Evolutionary conservation across 2,329 filamentous ascomycete genomes (phyloP).

Genomic region (Ophidiomyces ophidiicola): DNA sequence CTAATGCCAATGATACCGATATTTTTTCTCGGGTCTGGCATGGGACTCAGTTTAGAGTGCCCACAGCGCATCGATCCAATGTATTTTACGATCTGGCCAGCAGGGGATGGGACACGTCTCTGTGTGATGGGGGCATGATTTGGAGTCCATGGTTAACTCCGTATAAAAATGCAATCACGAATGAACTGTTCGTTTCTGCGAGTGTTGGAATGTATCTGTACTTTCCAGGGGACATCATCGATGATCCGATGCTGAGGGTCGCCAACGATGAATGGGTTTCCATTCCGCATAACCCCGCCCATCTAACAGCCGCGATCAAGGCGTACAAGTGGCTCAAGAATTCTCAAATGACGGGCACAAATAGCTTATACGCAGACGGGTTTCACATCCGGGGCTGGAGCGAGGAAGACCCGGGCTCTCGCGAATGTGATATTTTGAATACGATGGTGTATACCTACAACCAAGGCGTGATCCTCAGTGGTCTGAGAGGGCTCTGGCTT

Average conservation of each 20-base stretch:
- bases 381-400: constrained; percentile 66
- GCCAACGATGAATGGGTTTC: constrained; percentile 20
- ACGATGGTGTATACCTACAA: constrained; percentile 94
- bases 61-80: constrained; percentile 70
- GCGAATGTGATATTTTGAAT: constrained; percentile 65
- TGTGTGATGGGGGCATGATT: constrained; percentile 79
- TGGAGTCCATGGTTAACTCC: constrained; percentile 73
- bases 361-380: constrained; percentile 71
- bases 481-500: constrained; percentile 66
- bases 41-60: constrained; percentile 58
- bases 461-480: constrained; percentile 78
- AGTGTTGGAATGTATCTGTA: constrained; percentile 82
- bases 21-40: constrained; percentile 47
- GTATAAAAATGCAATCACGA: constrained; percentile 96
- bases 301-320: constrained; percentile 60
- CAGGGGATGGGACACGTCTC: constrained; percentile 64
- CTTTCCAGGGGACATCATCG: constrained; percentile 68
- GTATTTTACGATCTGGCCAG: constrained; percentile 75
- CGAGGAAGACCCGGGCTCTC: constrained; percentile 48
- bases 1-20: constrained; percentile 16
- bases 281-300: constrained; percentile 46
- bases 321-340: constrained; percentile 69
- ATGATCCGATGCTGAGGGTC: constrained; percentile 47
- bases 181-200: constrained; percentile 75
- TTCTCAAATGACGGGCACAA: constrained; percentile 66